Base-by-base conservation (phyloP, 208 protist species). In the Lotmaria passim region DNA sequence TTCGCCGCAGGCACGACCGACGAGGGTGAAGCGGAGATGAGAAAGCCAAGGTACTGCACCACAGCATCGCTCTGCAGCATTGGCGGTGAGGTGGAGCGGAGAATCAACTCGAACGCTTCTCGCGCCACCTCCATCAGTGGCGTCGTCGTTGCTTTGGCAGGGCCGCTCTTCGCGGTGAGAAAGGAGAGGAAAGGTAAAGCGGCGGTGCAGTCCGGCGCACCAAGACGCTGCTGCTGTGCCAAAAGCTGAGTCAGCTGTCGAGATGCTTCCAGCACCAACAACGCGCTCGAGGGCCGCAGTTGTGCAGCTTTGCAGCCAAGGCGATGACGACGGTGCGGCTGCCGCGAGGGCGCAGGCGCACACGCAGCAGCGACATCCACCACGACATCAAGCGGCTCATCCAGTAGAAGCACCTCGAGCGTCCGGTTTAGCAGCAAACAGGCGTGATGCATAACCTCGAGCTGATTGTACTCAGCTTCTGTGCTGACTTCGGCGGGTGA, bases 321-420 rank as follows among this genome's bases (percentile, higher is more conserved):
- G 21, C 36, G 57, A 23, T 26, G 57, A 6, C 19, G 57, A 34
- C 17, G 41, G 15, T 30, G 23, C 39, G 8, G 5, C 41, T 26
- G 36, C n/a, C 39, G 31, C 11, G 28, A 6, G 30, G 51, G 39
- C 24, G 44, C 44, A 5, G 44, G 24, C 47, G 3, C 4, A 21
- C 38, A 23, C 19, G 33, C 7, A 19, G 34, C 11, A 17, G 33
- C 14, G 2, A 53, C 36, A 3, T 53, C 56, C 0, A 24, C 52
- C 2, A 31, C 59, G 7, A 7, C 47, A 33, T 79, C 66, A 17
- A 46, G 26, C 46, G 66, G 67, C 26, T 59, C 59, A 14, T 83
- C 66, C 4, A 83, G 15, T 1, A 83, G 57, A 26, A 83, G 73
- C n/a, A 79, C 73, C 19, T 73, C 53, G 34, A 83, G 26, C 30